phyloP scores from a whole-genome alignment of 371 early-diverging fungal species.

The Mucor indicus region DNA sequence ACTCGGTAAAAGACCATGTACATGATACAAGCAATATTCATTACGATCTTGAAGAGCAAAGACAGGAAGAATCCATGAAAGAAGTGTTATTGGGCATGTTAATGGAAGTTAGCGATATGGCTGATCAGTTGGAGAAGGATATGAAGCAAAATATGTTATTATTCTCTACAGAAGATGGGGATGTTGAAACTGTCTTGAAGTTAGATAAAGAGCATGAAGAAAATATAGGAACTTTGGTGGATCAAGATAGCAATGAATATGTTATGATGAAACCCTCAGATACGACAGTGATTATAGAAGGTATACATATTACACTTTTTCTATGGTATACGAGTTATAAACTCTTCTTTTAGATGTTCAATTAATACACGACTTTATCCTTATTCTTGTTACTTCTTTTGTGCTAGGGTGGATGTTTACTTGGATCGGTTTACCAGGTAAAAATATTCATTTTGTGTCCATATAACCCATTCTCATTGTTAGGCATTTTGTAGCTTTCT shows the following conservation, averaged over 20 bases:
- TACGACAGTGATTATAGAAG: constrained; percentile 51
- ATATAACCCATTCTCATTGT: not conserved
- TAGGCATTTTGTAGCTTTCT: constrained; percentile 35
- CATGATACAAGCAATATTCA: not conserved
- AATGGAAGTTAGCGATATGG: constrained; percentile 46
- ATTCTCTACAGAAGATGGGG: constrained; percentile 27
- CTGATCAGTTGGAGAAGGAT: constrained; percentile 46
- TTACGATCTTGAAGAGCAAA: not conserved
- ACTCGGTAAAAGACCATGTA: not conserved
- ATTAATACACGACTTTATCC: constrained; percentile 55
- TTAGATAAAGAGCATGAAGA: constrained; percentile 22
- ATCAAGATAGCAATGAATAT: constrained; percentile 56
- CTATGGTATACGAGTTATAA: too few relatives aligned
- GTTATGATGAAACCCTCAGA: constrained; percentile 55
- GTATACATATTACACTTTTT: constrained; percentile 10
- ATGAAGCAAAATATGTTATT: constrained; percentile 39
- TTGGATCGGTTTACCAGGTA: constrained; percentile 47
- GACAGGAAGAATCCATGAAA: constrained; percentile 22
- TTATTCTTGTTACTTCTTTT: constrained; percentile 48
- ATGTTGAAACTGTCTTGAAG: constrained; percentile 46
- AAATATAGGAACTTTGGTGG: constrained; percentile 36
- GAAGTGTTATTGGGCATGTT: constrained; percentile 42
- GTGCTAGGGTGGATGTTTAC: constrained; percentile 43
- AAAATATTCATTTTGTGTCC: constrained; percentile 5
- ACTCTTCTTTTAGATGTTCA: constrained; percentile 34